Evolutionary conservation across 306 rosid genomes (phyloP), one percentile per base, ranked within the genome.

Genomic region (Quercus engelmannii): DNA sequence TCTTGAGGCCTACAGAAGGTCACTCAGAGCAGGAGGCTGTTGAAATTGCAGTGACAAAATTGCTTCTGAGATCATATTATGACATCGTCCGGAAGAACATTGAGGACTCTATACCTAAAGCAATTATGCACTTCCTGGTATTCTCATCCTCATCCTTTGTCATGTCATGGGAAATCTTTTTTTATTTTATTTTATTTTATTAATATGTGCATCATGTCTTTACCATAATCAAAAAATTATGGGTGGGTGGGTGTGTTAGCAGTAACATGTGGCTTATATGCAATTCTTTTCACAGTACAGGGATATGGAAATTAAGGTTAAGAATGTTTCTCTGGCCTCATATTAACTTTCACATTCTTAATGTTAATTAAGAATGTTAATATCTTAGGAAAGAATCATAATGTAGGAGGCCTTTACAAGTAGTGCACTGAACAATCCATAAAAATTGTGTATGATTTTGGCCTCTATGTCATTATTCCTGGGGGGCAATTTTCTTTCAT

Each of bases 101-200:
- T 26, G 94, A 95, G 85, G 99, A 95, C 86, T 52, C 81, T 67
- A 82, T 95, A 77, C 99, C 99, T 43, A 95, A 95, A 91, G 92
- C 94, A 69, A 95, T 95, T 67, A 95, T 95, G 98, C 97, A 95
- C 84, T 95, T 95, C 97, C 80, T 95, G 98, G 99, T 95, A 95
- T 78, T 69, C 83, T 69, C 61, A 71, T 81, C 23, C 76, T 83
- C 52, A 33, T 35, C 13, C 67, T 74, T 71, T 58, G 55, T 31
- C 76, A 28, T 52, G 19, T 46, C 54, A 64, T 59, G 65, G 9
- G 64, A 57, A 74, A 75, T 41, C 11, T 8, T 38, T 0, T 38
- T 38, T 38, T 38, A 0, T 38, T 38, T 7, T 1, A 8, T 59
- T 67, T 74, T 7, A 1, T 79, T 78, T 33, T 68, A 10, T 17